Base-by-base conservation (phyloP, 345 rosid genomes). In the Salix viminalis region DNA sequence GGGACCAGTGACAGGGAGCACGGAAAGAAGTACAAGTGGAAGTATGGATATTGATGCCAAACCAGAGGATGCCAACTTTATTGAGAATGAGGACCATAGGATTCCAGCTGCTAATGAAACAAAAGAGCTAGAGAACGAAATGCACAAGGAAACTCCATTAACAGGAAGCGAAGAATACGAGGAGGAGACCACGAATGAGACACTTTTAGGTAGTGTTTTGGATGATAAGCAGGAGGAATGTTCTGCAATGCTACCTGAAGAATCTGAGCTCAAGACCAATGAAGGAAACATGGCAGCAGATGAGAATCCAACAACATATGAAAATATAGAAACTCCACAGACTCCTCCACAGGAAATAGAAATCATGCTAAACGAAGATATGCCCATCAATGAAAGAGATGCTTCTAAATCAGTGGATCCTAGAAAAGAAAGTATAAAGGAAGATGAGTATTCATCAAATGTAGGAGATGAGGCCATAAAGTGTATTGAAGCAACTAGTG, bases 261-360 rank as follows among this genome's bases (percentile, higher is more conserved):
- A 75, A 65, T 39, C 50, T 69, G 71, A 75, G 50, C 41, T 28
- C 50, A 21, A 24, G 61, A 70, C 52, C 36, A 58, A 10, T 21
- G 75, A 77, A 79, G 85, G 67, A 58, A 81, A 46, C 14, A 67
- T 77, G 42, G 61, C 44, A 73, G 34, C 11, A 73, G 77, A 75
- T 30, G 69, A 75, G 54, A 41, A 75, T 32, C 54, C 72, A 58
- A 75, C 30, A 62, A 62, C 75, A 9, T 1, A 64, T 67, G 83
- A 65, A 73, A 42, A 67, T 39, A 48, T 72, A 61, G 79, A 79
- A 76, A 67, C 64, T 73, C 72, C 73, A n/a, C 6, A 1, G 8
- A 56, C 71, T 28, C 48, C 71, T 28, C 48, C 54, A 58, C 50
- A 61, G 64, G 79, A 34, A 76, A 65, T 1, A 32, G 73, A 76